A percentile compares a stretch with the other conserved stretches of the same genome.
These are phyloP conservation scores for Capsaspora owczarzaki DNA, from an alignment of 78 protist species.

Conservation along the genomic window DNA sequence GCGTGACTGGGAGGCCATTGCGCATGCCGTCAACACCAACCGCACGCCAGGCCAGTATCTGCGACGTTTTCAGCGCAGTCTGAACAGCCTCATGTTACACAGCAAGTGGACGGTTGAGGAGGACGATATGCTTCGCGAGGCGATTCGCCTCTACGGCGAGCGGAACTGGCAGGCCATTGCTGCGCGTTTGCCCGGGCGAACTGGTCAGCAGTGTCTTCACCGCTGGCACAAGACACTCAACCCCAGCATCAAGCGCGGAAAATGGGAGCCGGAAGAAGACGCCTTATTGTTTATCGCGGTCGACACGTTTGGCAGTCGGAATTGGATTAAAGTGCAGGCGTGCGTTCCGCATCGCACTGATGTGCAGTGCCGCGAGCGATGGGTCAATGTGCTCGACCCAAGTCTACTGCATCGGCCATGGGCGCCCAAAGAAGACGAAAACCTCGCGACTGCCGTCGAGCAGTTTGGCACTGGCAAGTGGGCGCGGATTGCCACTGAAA, in stretches of 20 bases:
- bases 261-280: slow-evolving; percentile 35
- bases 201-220: slow-evolving; percentile 42
- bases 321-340: background rate
- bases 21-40: background rate
- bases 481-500: slow-evolving; percentile 18
- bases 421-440: slow-evolving; percentile 25
- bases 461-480: slow-evolving; percentile 23
- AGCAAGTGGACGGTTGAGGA: slow-evolving; percentile 8
- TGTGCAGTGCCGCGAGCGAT: slow-evolving; percentile 55
- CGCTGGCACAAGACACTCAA: slow-evolving; percentile 22
- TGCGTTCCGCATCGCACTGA: slow-evolving; percentile 14
- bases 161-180: slow-evolving; percentile 40
- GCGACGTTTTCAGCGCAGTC: background rate
- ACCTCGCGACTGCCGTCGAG: background rate
- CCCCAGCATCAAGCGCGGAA: slow-evolving; percentile 21
- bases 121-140: background rate
- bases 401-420: slow-evolving; percentile 1
- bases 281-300: background rate
- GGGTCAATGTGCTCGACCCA: slow-evolving; percentile 37
- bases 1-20: slow-evolving; percentile 18
- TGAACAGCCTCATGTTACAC: background rate
- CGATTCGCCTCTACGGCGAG: slow-evolving; percentile 25
- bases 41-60: slow-evolving; percentile 16
- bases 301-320: background rate
- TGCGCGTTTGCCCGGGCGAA: slow-evolving; percentile 4